Conservation (phyloP, 1,284 basidiomycete species). For the Malassezia pachydermatis region DNA sequence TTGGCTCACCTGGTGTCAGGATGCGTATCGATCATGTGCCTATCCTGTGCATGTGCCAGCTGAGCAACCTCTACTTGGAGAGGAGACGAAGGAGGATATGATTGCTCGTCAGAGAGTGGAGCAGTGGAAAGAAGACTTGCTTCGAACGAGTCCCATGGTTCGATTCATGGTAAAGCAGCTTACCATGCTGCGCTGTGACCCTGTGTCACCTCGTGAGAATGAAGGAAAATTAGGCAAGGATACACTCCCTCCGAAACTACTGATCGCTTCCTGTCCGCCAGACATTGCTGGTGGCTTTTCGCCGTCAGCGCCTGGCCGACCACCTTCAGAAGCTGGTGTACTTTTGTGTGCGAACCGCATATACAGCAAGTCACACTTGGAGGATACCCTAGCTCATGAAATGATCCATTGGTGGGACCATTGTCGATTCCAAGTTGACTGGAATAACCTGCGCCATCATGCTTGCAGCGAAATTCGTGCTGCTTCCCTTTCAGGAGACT, state of each 20-base stretch:
- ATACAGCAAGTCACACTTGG: conserved; percentile 72
- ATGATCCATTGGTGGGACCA: conserved; percentile 94
- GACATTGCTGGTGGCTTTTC: conserved; percentile 40
- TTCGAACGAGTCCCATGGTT: conserved; percentile 44
- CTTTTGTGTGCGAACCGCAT: conserved; percentile 42
- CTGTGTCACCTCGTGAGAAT: conserved; percentile 16
- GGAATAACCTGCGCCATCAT: conserved; percentile 79
- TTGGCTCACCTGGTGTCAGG: conserved; percentile 1
- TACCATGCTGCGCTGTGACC: conserved; percentile 35
- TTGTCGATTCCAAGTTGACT: conserved; percentile 83
- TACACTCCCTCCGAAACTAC: conserved; percentile 23
- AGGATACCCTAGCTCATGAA: conserved; percentile 85
- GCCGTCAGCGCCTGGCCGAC: conserved; percentile 23
- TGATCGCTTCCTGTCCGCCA: conserved; percentile 33
- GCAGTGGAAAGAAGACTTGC: conserved; percentile 39
- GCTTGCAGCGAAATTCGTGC: conserved; percentile 95
- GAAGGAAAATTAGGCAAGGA: not conserved
- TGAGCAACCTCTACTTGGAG: not conserved
- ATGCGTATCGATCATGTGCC: conserved; percentile 1
- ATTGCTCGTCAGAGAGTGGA: conserved; percentile 27
- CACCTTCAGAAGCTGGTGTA: conserved; percentile 27
- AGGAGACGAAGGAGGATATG: not conserved
- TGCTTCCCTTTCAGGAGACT: conserved; percentile 84
- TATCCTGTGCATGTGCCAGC: not conserved
- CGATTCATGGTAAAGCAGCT: conserved; percentile 46